Base-by-base conservation (phyloP, 768 basidiomycete species). In the Lactarius indigo region DNA sequence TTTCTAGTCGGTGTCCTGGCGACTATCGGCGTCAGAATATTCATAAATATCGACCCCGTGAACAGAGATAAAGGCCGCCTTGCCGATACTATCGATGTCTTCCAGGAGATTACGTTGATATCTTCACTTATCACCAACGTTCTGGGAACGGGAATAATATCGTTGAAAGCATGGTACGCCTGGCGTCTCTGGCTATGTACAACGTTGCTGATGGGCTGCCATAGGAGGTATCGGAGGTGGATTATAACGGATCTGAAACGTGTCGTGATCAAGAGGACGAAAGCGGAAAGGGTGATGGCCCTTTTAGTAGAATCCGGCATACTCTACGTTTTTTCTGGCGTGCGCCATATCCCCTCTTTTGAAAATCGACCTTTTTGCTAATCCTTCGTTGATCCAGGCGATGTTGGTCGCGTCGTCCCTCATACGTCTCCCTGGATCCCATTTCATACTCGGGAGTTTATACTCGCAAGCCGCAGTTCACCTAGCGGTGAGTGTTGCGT, bases 101-200 rank as follows among this genome's bases (percentile, higher is more conserved):
- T 58, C 57, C 57, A 58, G n/a, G 35, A 23, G 35, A 39, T 35
- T 37, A 58, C 33, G 30, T 33, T 58, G 13, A 28, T 58, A 7
- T 58, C 26, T 28, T 58, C 57, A n/a, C 57, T 58, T 8, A 39
- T 58, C 57, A 58, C 57, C 2, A 58, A 58, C n/a, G 26, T 37
- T 39, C 7, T 58, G 35, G 57, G 35, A 3, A 58, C 57, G n/a
- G 37, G 35, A 8, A 23, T n/a, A 9, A 39, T 58, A 23, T n/a
- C 35, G 23, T 35, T 35, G 23, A 58, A 58, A 39, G 57, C 57
- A 15, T 58, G 57, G 57, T 58, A 26, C 8, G 57, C 30, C 30
- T 33, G 30, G 55, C 3, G 5, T 52, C n/a, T 33, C 30, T 33
- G 18, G 6, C 20, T 12, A 20, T 8, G 18, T 18, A 56, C 31